A percentile compares a stretch with the other conserved stretches of the same genome.
Evolutionary conservation across 768 basidiomycete species (phyloP).

Genomic region (Suillus fuscotomentosus): DNA sequence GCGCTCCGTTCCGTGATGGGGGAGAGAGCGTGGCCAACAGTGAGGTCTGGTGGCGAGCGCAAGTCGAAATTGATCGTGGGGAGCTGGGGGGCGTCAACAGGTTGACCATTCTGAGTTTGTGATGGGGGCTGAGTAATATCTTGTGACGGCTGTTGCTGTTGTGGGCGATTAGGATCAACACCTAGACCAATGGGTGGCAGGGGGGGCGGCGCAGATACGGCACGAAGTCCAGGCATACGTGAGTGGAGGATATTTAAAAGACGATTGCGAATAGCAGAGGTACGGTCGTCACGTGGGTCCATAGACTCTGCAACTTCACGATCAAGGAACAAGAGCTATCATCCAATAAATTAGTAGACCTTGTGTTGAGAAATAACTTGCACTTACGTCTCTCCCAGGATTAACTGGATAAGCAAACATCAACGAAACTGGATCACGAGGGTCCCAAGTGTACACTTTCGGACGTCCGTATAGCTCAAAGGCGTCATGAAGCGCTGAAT

Average conservation of each 20-base stretch:
- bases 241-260: slow-evolving; percentile 62
- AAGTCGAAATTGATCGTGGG: slow-evolving; percentile 56
- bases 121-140: slow-evolving; percentile 20
- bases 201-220: slow-evolving; percentile 11
- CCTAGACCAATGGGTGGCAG: slow-evolving; percentile 18
- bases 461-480: slow-evolving; percentile 91
- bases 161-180: slow-evolving; percentile 9
- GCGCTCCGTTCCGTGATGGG: slow-evolving; percentile 63
- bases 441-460: slow-evolving; percentile 85
- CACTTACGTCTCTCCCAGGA: slow-evolving; percentile 73
- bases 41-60: slow-evolving; percentile 10
- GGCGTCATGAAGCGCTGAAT: slow-evolving; percentile 75
- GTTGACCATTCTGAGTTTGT: slow-evolving; percentile 10
- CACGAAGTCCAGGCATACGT: slow-evolving; percentile 46
- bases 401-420: slow-evolving; percentile 97
- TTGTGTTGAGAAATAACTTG: neutral
- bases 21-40: slow-evolving; percentile 41
- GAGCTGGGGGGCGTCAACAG: slow-evolving; percentile 42
- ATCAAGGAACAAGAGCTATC: slow-evolving; percentile 82
- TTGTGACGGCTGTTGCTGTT: slow-evolving; percentile 31
- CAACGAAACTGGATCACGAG: slow-evolving; percentile 73
- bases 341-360: slow-evolving; percentile 15
- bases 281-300: slow-evolving; percentile 77
- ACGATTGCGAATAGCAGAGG: slow-evolving; percentile 62
- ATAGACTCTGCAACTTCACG: slow-evolving; percentile 77